Conservation (phyloP, 202 grass and related monocot species). For the Setaria italica region DNA sequence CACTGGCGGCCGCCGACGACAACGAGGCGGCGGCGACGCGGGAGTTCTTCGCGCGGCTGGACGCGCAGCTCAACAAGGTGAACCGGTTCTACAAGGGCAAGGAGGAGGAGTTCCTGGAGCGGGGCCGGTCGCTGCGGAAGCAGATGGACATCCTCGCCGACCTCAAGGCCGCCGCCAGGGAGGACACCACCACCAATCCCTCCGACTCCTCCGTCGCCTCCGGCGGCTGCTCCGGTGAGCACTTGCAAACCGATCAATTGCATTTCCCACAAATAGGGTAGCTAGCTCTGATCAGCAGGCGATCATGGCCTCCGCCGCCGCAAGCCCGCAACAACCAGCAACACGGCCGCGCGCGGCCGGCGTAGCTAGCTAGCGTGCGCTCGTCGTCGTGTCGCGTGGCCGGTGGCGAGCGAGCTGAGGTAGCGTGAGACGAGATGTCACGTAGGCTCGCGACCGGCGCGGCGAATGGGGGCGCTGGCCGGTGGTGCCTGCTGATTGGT, state of each 20-base stretch:
- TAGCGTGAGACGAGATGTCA: constrained; percentile 6
- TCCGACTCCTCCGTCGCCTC: constrained; percentile 31
- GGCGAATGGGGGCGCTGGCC: not conserved
- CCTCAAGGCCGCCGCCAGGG: constrained; percentile 51
- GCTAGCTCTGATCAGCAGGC: too few species aligned
- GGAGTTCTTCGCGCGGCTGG: constrained; percentile 77
- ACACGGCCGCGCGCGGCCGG: too few species aligned
- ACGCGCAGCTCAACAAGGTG: constrained; percentile 85
- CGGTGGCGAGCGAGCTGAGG: not conserved
- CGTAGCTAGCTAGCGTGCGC: too few species aligned
- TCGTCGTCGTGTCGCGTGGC: not conserved
- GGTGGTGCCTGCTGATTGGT: not conserved
- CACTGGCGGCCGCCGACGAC: constrained; percentile 42
- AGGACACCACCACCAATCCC: constrained; percentile 56
- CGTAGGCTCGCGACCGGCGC: constrained; percentile 21
- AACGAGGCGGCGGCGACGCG: constrained; percentile 20
- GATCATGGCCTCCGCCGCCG: too few species aligned
- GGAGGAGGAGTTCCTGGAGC: constrained; percentile 73
- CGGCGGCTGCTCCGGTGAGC: constrained; percentile 59
- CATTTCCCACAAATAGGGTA: too few species aligned
- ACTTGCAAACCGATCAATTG: too few species aligned
- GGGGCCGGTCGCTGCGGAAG: constrained; percentile 56
- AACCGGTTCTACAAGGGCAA: constrained; percentile 86
- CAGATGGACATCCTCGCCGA: constrained; percentile 78
- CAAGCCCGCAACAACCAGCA: too few species aligned